Evolutionary conservation across 2,329 filamentous ascomycete species (phyloP).

Genomic region (Aspergillus terreus): DNA sequence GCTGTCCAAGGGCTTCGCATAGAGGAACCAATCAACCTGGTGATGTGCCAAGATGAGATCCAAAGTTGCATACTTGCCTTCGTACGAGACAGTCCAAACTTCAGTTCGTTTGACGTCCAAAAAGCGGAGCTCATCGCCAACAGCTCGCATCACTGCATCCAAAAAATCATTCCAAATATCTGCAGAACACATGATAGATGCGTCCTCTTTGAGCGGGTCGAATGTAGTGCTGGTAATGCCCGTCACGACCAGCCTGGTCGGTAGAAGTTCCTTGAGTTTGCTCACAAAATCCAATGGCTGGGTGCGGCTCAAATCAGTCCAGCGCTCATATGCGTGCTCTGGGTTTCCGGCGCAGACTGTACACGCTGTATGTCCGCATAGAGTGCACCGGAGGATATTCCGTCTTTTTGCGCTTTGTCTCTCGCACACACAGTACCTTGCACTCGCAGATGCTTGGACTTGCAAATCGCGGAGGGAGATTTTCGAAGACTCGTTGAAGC

Average conservation of each 20-base stretch:
- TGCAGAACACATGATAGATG: constrained; percentile 10
- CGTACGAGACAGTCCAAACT: constrained; percentile 30
- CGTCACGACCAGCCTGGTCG: constrained; percentile 37
- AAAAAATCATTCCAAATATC: constrained; percentile 33
- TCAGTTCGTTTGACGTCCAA: constrained; percentile 27
- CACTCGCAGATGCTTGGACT: constrained; percentile 28
- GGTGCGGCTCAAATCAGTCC: constrained; percentile 26
- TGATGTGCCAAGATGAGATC: constrained; percentile 22
- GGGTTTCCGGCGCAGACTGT: constrained; percentile 54
- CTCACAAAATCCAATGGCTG: constrained; percentile 44
- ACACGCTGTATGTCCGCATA: constrained; percentile 56
- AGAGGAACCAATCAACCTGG: constrained; percentile 46
- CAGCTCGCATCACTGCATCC: constrained; percentile 22
- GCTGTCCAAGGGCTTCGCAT: constrained; percentile 38
- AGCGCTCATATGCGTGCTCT: constrained; percentile 41
- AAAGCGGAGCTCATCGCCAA: constrained; percentile 27
- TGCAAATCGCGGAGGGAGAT: constrained; percentile 16
- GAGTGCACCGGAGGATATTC: constrained; percentile 45
- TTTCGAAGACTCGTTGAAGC: constrained; percentile 6
- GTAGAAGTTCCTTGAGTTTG: constrained; percentile 40
- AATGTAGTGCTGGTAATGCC: constrained; percentile 26
- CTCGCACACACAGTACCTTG: constrained; percentile 58
- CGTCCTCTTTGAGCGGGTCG: constrained; percentile 12
- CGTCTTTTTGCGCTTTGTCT: constrained; percentile 38
- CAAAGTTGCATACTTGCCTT: constrained; percentile 21